Base-by-base conservation (phyloP, 1,284 basidiomycete species). In the Cystobasidium sp. region DNA sequence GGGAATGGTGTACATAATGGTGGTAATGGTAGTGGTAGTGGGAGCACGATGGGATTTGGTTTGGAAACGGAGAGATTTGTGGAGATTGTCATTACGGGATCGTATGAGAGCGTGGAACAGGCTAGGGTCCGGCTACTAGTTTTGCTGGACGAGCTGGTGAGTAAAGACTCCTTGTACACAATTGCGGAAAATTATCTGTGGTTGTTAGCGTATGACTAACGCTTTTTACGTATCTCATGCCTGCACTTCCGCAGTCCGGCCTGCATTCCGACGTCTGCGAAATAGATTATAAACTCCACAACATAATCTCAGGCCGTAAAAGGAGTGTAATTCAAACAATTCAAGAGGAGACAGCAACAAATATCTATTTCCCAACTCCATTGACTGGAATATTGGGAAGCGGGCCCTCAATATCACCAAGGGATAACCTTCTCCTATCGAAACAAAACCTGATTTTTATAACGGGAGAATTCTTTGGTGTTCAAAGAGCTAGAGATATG, bases 341-440 rank as follows among this genome's bases (percentile, higher is more conserved):
- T 74, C 93, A 97, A 82, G 94, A 98, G 83, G 94, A 98, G 83
- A 98, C 96, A 0, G 94, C 90, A 0, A 97, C 96, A 73, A 99
- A 96, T 81, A 93, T 99, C 75, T 99, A 98, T 83, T 87, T 93
- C 77, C 94, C 96, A 41, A 93, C 93, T 6, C 90, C 94, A 55
- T 85, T 98, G 68, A 91, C 94, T 78, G 93, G 92, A 61, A 88
- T 95, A 22, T 86, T 95, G 61, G 31, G 31, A 31, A 31, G 31
- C 5, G 31, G 31, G 31, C 31, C 31, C 31, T 31, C 31, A 31
- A 90, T 90, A 7, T 61, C 66, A 39, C 22, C 49, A 39, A 77
- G 76, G 59, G 75, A 77, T 66, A 72, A 71, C 4, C 65, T 64
- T 12, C 67, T 80, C 4, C 65, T 78, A 53, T 84, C 80, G 78